Conservation (phyloP, 805 yeast species). For the Torulaspora franciscae region DNA sequence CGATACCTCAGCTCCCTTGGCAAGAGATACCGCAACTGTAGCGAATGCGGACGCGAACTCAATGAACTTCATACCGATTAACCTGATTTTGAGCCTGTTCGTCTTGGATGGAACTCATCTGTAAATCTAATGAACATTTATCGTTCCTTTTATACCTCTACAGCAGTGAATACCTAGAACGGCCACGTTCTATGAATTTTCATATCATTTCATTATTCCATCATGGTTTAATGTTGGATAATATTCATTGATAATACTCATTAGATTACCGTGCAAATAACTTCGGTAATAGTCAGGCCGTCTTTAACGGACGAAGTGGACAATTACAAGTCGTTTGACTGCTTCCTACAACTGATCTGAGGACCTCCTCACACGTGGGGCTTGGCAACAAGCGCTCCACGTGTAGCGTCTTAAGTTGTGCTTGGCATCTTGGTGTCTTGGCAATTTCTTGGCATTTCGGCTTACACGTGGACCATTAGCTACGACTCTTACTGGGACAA, state of each 20-base stretch:
- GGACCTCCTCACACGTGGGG: not conserved
- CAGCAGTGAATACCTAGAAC: not conserved
- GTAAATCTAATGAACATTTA: not conserved
- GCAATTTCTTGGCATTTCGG: not conserved
- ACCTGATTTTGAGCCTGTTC: not conserved
- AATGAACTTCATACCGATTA: constrained; percentile 3
- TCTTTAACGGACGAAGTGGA: too few relatives aligned
- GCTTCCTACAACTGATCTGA: too few relatives aligned
- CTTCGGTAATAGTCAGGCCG: too few relatives aligned
- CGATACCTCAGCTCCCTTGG: constrained; percentile 10
- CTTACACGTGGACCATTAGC: not conserved
- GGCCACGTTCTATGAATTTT: too few relatives aligned
- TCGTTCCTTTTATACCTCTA: not conserved
- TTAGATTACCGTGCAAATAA: too few relatives aligned
- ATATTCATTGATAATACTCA: too few relatives aligned
- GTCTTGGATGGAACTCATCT: not conserved
- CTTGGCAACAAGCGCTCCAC: not conserved
- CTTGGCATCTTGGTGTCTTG: not conserved
- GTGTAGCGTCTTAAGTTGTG: not conserved
- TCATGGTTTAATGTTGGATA: too few relatives aligned
- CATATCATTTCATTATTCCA: too few relatives aligned
- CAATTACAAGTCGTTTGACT: too few relatives aligned
- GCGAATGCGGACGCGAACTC: constrained; percentile 6
- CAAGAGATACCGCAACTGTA: constrained; percentile 7
- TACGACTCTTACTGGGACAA: not conserved